Percentiles rank a stretch among this genome's conserved stretches.
These are phyloP conservation scores for Metarhizium anisopliae DNA, from an alignment of 2,329 filamentous ascomycete genomes.

Conservation along the genomic window DNA sequence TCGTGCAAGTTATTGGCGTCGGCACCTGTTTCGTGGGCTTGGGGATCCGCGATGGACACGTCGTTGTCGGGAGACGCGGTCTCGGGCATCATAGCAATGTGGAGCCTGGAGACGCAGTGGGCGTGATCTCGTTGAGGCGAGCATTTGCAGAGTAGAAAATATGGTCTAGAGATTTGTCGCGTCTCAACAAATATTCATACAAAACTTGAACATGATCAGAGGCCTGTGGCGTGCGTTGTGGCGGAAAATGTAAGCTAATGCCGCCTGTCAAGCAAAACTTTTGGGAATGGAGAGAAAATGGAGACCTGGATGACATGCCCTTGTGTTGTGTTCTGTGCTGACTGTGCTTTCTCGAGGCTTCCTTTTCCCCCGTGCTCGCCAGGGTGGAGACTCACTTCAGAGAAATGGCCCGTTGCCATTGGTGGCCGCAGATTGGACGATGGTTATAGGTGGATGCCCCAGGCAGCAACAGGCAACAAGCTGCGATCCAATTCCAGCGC, in stretches of 20 bases:
- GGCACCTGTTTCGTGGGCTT: slow-evolving; percentile 16
- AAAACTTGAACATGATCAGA: slow-evolving; percentile 48
- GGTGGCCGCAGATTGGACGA: no score
- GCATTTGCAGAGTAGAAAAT: slow-evolving; percentile 50
- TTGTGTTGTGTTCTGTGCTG: not conserved
- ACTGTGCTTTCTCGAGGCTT: slow-evolving; percentile 2
- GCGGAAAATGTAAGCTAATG: slow-evolving; percentile 34
- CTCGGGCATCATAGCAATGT: slow-evolving; percentile 47
- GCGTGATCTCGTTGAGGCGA: slow-evolving; percentile 45
- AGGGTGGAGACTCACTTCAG: no score
- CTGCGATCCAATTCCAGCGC: slow-evolving; percentile 22
- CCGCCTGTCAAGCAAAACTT: slow-evolving; percentile 43
- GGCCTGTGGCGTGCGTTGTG: slow-evolving; percentile 35
- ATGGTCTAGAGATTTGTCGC: slow-evolving; percentile 43
- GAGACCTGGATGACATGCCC: slow-evolving; percentile 10
- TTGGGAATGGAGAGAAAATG: slow-evolving; percentile 25
- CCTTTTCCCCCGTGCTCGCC: not conserved
- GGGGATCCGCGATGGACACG: slow-evolving; percentile 21
- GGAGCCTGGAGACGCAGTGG: slow-evolving; percentile 33
- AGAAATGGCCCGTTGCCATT: no score
- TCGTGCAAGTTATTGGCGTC: slow-evolving; percentile 12
- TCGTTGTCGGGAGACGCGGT: slow-evolving; percentile 46
- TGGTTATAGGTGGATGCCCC: slow-evolving; percentile 16
- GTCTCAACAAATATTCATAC: slow-evolving; percentile 34
- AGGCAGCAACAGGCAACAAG: slow-evolving; percentile 17